These are phyloP conservation scores for Saccharomycopsis guyanensis DNA, from an alignment of 805 yeast genomes.

Conservation along the genomic window DNA sequence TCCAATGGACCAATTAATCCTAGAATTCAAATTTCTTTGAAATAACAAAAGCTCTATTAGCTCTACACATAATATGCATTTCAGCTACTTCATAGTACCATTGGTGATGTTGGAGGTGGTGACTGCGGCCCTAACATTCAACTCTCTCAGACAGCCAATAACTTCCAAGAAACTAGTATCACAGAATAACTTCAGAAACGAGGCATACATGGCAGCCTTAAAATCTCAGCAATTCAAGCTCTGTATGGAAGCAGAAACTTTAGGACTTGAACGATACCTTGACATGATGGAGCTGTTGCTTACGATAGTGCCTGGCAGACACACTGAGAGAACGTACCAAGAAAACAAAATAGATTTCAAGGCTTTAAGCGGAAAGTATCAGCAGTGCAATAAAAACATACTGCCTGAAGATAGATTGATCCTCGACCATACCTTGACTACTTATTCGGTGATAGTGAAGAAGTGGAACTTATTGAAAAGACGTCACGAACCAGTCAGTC, in stretches of 20 bases:
- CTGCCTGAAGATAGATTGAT: neutral
- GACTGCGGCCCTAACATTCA: neutral
- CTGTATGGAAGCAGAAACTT: constrained; percentile 4
- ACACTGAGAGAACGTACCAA: neutral
- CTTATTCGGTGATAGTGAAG: neutral
- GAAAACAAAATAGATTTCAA: constrained; percentile 19
- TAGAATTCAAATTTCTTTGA: too few species aligned
- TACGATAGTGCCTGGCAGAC: neutral
- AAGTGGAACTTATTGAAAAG: neutral
- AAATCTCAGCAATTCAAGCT: neutral
- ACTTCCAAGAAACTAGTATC: neutral
- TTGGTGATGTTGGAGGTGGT: neutral
- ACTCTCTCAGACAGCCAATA: neutral
- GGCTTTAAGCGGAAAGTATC: constrained; percentile 8
- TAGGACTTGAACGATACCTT: neutral
- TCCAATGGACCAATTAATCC: too few species aligned
- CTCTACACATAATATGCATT: neutral
- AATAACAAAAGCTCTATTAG: too few species aligned
- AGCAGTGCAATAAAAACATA: constrained; percentile 6
- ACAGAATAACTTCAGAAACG: neutral
- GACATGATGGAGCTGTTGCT: neutral
- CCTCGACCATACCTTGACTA: neutral
- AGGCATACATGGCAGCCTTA: constrained; percentile 10
- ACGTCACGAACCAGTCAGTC: neutral
- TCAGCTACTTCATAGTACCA: neutral